Percentiles rank a stretch among this genome's conserved stretches.
These are phyloP conservation scores for Piper betle DNA, from an alignment of 164 flowering plant species.

Conservation along the genomic window DNA sequence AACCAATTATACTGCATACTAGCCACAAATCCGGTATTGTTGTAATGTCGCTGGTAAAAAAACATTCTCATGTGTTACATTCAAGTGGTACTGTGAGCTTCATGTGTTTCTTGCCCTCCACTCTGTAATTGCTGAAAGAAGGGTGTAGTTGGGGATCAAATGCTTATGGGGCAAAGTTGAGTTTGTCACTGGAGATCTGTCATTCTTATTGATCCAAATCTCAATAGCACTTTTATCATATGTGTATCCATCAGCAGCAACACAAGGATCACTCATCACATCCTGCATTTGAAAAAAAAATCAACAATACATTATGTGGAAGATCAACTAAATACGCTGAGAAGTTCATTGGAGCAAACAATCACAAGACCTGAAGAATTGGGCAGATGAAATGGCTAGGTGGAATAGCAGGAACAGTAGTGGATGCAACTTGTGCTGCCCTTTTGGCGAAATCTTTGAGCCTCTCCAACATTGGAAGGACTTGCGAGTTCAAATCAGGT, in stretches of 20 bases:
- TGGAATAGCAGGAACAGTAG: constrained; percentile 16
- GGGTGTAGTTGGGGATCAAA: constrained; percentile 51
- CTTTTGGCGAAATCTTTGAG: constrained; percentile 37
- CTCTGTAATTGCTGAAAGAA: constrained; percentile 61
- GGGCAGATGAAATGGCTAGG: constrained; percentile 79
- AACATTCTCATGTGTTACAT: background rate
- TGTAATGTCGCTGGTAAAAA: no score
- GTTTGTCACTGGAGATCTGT: constrained; percentile 62
- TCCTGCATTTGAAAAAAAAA: constrained; percentile 32
- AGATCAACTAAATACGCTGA: background rate
- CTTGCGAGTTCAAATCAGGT: constrained; percentile 47
- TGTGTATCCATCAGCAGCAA: constrained; percentile 85
- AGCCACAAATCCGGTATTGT: no score
- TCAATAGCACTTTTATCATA: constrained; percentile 71
- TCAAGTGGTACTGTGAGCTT: background rate
- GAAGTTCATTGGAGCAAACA: background rate
- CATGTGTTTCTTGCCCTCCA: constrained; percentile 40
- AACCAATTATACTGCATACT: no score
- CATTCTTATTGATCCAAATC: constrained; percentile 47
- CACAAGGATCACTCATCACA: constrained; percentile 71
- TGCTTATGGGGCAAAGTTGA: constrained; percentile 40
- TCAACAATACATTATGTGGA: background rate
- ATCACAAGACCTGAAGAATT: constrained; percentile 44
- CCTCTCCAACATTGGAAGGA: constrained; percentile 57
- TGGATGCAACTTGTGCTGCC: constrained; percentile 16